These are phyloP conservation scores for grape (Vitis vinifera) DNA, from an alignment of 164 flowering plant species.

Conservation along the genomic window ASM3070453v1 NC_081814.1:8259501-8260000, in stretches of 20 bases:
- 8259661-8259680: constrained; percentile 91
- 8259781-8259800: constrained; percentile 40
- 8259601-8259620: constrained; percentile 64
- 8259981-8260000: constrained; percentile 39
- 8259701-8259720: constrained; percentile 48
- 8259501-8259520: constrained; percentile 83
- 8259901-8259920: constrained; percentile 36
- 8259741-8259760: constrained; percentile 45
- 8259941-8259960: constrained; percentile 48
- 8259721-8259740: constrained; percentile 52
- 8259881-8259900: constrained; percentile 32
- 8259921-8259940: constrained; percentile 40
- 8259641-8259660: constrained; percentile 91
- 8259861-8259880: constrained; percentile 23
- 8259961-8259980: constrained; percentile 31
- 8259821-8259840: constrained; percentile 38
- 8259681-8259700: constrained; percentile 85
- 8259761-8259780: constrained; percentile 55
- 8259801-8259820: constrained; percentile 47
- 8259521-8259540: constrained; percentile 83
- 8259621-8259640: constrained; percentile 80
- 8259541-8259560: constrained; percentile 88
- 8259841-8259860: constrained; percentile 52
- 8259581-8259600: constrained; percentile 94
- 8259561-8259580: constrained; percentile 94